Conservation (phyloP, 768 basidiomycete species). For the Russula sp. region DNA sequence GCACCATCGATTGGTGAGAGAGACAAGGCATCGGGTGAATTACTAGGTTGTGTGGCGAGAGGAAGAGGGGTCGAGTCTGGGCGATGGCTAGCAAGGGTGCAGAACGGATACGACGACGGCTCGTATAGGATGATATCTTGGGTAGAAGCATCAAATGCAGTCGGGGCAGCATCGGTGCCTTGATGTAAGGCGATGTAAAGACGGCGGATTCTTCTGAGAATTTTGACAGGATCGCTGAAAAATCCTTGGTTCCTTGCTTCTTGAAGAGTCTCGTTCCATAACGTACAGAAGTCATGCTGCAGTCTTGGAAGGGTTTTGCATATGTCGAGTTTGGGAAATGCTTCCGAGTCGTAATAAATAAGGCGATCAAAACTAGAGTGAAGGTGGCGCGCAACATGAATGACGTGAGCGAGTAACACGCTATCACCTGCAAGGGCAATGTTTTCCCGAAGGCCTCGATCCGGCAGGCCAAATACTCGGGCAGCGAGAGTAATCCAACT, state of each 20-base stretch:
- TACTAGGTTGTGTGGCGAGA: no score
- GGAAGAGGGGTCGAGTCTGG: no score
- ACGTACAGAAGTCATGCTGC: background rate
- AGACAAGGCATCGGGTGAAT: no score
- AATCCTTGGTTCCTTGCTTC: background rate
- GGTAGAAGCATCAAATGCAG: background rate
- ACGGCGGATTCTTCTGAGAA: background rate
- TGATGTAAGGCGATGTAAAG: background rate
- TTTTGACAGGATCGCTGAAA: background rate
- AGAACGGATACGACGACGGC: background rate
- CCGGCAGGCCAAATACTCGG: background rate
- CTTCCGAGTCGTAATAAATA: background rate
- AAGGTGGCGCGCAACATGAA: background rate
- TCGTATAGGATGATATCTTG: fast-evolving
- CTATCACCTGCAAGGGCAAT: background rate
- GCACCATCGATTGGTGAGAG: no score
- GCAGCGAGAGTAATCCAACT: background rate
- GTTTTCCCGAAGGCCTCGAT: background rate
- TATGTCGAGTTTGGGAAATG: background rate
- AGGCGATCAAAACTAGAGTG: background rate
- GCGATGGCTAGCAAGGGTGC: background rate
- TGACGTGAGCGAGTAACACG: slow-evolving; percentile 2
- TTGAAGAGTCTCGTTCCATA: background rate
- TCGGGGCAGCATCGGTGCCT: background rate
- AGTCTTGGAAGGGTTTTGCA: background rate